These are phyloP conservation scores for Nigrograna mackinnonii DNA, from an alignment of 2,329 filamentous ascomycete genomes.

Conservation along the genomic window DNA sequence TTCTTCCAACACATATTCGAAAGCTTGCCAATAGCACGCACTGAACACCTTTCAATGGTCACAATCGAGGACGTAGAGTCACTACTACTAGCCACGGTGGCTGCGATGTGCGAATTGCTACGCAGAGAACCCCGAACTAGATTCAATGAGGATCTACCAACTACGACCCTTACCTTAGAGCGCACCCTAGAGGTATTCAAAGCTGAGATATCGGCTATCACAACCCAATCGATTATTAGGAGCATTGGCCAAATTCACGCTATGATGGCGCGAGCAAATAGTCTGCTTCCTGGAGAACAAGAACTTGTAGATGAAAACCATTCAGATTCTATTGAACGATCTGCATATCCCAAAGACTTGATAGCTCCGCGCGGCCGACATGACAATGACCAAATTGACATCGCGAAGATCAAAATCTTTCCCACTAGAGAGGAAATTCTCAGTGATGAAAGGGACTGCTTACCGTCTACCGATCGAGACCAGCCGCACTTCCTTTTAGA, in stretches of 20 bases:
- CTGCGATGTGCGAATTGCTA: conserved; percentile 21
- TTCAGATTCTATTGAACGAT: conserved; percentile 5
- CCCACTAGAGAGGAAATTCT: conserved; percentile 35
- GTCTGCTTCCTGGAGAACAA: conserved; percentile 14
- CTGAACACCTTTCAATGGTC: not conserved
- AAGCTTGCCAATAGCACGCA: conserved; percentile 3
- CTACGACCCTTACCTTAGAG: conserved; percentile 3
- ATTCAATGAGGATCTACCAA: conserved; percentile 22
- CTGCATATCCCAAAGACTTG: conserved; percentile 26
- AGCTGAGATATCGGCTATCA: not conserved
- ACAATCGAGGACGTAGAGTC: not conserved
- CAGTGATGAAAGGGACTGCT: not conserved
- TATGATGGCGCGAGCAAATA: conserved; percentile 17
- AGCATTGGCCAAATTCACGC: conserved; percentile 14
- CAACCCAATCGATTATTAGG: conserved; percentile 1
- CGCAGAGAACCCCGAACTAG: conserved; percentile 18
- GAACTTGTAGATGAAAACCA: conserved; percentile 3
- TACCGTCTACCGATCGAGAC: conserved; percentile 2
- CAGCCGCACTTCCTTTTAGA: not conserved
- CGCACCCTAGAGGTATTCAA: not conserved
- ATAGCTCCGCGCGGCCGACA: conserved; percentile 24
- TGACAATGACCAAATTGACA: conserved; percentile 38
- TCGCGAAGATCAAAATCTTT: conserved; percentile 32
- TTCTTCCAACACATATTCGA: conserved; percentile 33
- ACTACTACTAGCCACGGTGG: conserved; percentile 12